Evolutionary conservation across 352 stramenopile genomes (phyloP).

Genomic region (Phytophthora meadii): DNA sequence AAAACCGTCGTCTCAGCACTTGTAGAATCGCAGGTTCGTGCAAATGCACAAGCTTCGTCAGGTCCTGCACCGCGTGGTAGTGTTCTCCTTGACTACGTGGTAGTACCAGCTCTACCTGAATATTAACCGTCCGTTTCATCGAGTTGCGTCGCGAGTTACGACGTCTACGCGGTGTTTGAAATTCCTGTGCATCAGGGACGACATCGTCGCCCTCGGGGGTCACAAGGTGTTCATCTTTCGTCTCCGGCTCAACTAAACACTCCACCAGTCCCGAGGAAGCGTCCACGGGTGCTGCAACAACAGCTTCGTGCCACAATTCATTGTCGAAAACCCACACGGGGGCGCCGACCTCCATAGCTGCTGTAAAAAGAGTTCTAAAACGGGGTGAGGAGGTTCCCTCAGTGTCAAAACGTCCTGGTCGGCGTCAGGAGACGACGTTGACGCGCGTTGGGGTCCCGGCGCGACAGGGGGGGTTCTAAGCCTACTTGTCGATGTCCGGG

Average conservation of each 20-base stretch:
- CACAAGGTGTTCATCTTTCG: constrained; percentile 42
- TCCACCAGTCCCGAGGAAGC: constrained; percentile 49
- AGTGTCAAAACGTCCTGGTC: constrained; percentile 7
- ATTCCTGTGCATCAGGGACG: constrained; percentile 41
- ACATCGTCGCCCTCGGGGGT: constrained; percentile 32
- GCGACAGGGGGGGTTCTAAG: constrained; percentile 16
- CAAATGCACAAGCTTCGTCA: constrained; percentile 92
- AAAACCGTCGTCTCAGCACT: constrained; percentile 82
- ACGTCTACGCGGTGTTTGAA: constrained; percentile 48
- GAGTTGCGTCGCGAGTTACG: constrained; percentile 60
- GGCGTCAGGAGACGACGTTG: constrained; percentile 17
- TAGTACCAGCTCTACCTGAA: constrained; percentile 56
- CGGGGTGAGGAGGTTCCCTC: neutral
- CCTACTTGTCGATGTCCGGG: constrained; percentile 20
- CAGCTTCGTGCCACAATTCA: constrained; percentile 77
- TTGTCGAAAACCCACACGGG: constrained; percentile 81
- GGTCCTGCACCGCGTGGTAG: constrained; percentile 83
- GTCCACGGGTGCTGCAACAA: constrained; percentile 57
- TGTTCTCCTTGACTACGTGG: constrained; percentile 63
- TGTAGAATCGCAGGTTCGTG: constrained; percentile 93
- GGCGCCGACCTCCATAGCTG: constrained; percentile 71
- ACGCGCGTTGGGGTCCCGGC: constrained; percentile 19
- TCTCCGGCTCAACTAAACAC: constrained; percentile 63
- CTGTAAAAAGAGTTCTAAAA: constrained; percentile 7
- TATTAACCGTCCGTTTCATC: constrained; percentile 39